These are phyloP conservation scores for Arthrobotrys pseudoclavata DNA, from an alignment of 2,329 filamentous ascomycete genomes.

Conservation along the genomic window DNA sequence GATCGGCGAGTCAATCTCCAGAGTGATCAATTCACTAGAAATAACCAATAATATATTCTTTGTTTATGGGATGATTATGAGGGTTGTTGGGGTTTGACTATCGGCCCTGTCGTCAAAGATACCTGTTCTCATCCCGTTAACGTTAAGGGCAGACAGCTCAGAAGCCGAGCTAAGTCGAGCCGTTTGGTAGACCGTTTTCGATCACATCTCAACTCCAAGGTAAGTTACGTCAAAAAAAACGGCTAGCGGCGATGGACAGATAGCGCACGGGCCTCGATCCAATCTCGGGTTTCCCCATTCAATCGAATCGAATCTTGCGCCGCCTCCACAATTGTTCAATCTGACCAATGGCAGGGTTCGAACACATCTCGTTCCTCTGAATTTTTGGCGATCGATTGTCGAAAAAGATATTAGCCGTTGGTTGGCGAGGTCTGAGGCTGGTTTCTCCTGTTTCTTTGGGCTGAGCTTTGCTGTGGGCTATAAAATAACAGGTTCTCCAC, in stretches of 20 bases:
- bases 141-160: too few relatives aligned
- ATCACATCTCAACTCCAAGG: too few relatives aligned
- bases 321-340: neutral
- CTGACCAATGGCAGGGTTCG: neutral
- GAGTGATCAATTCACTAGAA: too few relatives aligned
- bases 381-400: conserved; percentile 3
- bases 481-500: neutral
- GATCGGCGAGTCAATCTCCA: too few relatives aligned
- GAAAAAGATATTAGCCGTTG: neutral
- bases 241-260: neutral
- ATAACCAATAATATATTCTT: too few relatives aligned
- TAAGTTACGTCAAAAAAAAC: neutral
- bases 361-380: neutral
- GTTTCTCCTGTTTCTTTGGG: neutral
- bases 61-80: too few relatives aligned
- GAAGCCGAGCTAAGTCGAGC: too few relatives aligned
- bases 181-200: too few relatives aligned
- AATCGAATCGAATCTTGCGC: neutral
- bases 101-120: too few relatives aligned
- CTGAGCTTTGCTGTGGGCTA: neutral
- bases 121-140: too few relatives aligned
- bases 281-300: conserved; percentile 6
- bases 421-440: conserved; percentile 5
- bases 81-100: too few relatives aligned
- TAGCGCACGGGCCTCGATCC: conserved; percentile 7